Base-by-base conservation (phyloP, 73 alveolate genomes). In the Paramecium caudatum region DNA sequence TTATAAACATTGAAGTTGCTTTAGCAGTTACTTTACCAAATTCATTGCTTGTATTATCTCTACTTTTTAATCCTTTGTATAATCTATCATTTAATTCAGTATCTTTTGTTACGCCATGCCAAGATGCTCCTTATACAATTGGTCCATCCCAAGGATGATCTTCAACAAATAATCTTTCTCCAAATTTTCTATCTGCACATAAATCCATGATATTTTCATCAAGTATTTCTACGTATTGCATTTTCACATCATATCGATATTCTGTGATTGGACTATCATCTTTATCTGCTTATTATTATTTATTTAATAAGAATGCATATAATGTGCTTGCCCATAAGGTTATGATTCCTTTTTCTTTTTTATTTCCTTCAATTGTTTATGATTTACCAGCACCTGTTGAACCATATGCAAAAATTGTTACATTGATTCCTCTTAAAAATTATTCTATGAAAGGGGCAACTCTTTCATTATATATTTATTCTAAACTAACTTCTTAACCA, bases 321-420 rank as follows among this genome's bases (percentile, higher is more conserved):
- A 97, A 80, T 19, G 99, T 96, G 85, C 96, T 98, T 16, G 98
- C 97, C 49, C 96, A 78, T 37, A 95, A 93, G 17, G 94, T 91
- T 27, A 97, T 93, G 15, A 98, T 90, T 9, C 99, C 99, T 55
- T 98, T 96, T 65, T 98, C 99, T 80, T 94, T 95, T 41, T 91
- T 94, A 81, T 95, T 96, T 65, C 99, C 99, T 91, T 98, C 99
- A 55, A 98, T 91, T 37, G 99, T 93, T 91, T 95, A 97, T 46
- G 99, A 94, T 85, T 98, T 98, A 16, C 99, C 99, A 91, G 99
- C 93, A 9, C 99, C 99, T 69, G 98, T 96, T 5, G 99, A 96
- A 5, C 99, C 99, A 91, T 95, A 98, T 49, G 98, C 93, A 91
- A 98, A 97, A 37, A 97, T 90, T 9, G 97, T 92, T 61, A 97